A percentile compares a stretch with the other conserved stretches of the same genome.
These are phyloP conservation scores for Casuarina equisetifolia DNA, from an alignment of 306 rosid species.

Conservation along the genomic window DNA sequence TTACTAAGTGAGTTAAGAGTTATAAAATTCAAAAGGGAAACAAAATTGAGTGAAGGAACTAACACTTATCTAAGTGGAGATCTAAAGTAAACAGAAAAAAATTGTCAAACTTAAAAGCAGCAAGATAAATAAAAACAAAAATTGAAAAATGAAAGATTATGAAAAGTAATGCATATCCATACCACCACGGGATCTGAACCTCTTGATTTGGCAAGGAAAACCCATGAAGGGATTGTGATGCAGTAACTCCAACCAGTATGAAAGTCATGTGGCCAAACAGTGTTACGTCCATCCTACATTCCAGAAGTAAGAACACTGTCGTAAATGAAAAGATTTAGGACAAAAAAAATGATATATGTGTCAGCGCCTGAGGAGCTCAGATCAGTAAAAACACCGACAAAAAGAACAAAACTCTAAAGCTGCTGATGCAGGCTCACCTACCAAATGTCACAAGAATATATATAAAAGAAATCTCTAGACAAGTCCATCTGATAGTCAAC, in stretches of 20 bases:
- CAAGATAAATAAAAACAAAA: background rate
- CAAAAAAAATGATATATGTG: background rate
- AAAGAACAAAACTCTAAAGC: background rate
- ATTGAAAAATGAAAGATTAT: background rate
- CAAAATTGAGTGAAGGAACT: background rate
- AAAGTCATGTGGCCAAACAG: conserved; percentile 77
- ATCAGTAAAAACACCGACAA: background rate
- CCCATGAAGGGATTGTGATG: conserved; percentile 76
- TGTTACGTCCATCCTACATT: conserved; percentile 59
- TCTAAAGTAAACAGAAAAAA: background rate
- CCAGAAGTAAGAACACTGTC: conserved; percentile 5
- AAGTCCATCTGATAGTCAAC: background rate
- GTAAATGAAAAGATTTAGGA: background rate
- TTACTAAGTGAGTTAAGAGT: background rate
- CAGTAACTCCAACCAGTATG: conserved; percentile 75
- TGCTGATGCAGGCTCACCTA: background rate
- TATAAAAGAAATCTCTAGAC: background rate
- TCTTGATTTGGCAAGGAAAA: conserved; percentile 48
- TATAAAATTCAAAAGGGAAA: background rate
- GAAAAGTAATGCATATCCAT: conserved; percentile 5
- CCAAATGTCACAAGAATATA: background rate
- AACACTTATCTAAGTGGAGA: background rate
- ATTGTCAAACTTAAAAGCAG: background rate
- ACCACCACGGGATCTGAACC: conserved; percentile 74
- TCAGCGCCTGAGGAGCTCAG: background rate